Percentiles rank a stretch among this genome's conserved stretches.
Conservation (phyloP, 306 rosid species). For the Ziziphus jujuba region DNA sequence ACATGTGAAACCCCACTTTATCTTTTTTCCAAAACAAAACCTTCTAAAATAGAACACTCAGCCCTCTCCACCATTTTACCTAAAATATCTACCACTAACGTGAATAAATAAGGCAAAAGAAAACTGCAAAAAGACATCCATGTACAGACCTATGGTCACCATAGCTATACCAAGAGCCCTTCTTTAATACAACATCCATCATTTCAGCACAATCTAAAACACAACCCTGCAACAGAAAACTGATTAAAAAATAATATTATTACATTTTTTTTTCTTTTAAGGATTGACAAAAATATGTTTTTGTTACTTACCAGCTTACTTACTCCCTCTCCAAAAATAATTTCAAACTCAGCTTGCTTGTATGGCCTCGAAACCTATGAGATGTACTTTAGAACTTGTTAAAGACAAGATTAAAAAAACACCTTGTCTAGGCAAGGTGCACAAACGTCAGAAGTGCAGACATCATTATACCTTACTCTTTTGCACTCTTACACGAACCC, state of each 20-base stretch:
- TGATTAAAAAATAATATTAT: slow-evolving; percentile 23
- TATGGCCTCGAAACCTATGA: slow-evolving; percentile 94
- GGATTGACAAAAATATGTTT: slow-evolving; percentile 4
- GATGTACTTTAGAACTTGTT: slow-evolving; percentile 24
- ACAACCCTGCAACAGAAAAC: slow-evolving; percentile 77
- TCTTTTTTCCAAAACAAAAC: too few species aligned
- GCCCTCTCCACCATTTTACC: not conserved
- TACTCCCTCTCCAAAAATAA: slow-evolving; percentile 93
- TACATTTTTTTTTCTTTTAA: slow-evolving; percentile 1
- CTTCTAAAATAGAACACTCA: too few species aligned
- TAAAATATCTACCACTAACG: not conserved
- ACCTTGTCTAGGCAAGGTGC: not conserved
- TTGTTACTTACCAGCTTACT: slow-evolving; percentile 63
- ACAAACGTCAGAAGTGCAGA: not conserved
- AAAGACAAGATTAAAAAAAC: not conserved
- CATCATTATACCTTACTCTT: slow-evolving; percentile 81
- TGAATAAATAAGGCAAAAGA: not conserved
- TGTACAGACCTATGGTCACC: slow-evolving; percentile 79
- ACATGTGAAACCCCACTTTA: too few species aligned
- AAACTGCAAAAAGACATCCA: slow-evolving; percentile 22
- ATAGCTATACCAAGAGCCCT: slow-evolving; percentile 97
- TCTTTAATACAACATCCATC: slow-evolving; percentile 73
- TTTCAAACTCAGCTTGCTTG: slow-evolving; percentile 96
- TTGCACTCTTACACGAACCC: slow-evolving; percentile 92
- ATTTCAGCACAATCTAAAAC: slow-evolving; percentile 94